These are phyloP conservation scores for Paecilomyces dactylethromorphus DNA, from an alignment of 2,329 filamentous ascomycete genomes.

Conservation along the genomic window DNA sequence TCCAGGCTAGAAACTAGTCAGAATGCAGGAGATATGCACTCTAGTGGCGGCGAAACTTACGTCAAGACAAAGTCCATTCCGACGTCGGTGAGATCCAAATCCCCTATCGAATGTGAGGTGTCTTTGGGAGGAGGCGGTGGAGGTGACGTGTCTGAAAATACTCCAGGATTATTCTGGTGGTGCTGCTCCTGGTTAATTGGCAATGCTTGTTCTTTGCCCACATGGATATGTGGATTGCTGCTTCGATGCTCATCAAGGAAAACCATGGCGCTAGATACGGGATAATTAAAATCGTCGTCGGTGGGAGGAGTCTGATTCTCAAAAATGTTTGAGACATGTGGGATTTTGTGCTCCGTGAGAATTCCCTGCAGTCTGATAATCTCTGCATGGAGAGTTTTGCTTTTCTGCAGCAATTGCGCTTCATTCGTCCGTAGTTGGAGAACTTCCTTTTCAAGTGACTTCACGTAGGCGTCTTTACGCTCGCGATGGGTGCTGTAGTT, in stretches of 20 bases:
- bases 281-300: background rate
- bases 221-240: background rate
- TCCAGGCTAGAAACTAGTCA: background rate
- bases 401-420: background rate
- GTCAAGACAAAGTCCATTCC: background rate
- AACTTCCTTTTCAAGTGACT: background rate
- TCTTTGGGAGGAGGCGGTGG: background rate
- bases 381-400: background rate
- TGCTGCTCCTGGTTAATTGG: background rate
- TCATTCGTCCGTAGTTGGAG: background rate
- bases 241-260: background rate
- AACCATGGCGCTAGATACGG: background rate
- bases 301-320: background rate
- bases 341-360: background rate
- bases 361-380: background rate
- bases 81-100: background rate
- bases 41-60: background rate
- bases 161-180: background rate
- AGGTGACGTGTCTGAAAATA: background rate
- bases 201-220: background rate
- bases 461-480: background rate
- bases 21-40: background rate
- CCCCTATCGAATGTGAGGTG: background rate
- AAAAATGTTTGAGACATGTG: background rate
- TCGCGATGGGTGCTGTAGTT: background rate